Base-by-base conservation (phyloP, 2,329 filamentous ascomycete species). In the Trichoderma guizhouense region DNA sequence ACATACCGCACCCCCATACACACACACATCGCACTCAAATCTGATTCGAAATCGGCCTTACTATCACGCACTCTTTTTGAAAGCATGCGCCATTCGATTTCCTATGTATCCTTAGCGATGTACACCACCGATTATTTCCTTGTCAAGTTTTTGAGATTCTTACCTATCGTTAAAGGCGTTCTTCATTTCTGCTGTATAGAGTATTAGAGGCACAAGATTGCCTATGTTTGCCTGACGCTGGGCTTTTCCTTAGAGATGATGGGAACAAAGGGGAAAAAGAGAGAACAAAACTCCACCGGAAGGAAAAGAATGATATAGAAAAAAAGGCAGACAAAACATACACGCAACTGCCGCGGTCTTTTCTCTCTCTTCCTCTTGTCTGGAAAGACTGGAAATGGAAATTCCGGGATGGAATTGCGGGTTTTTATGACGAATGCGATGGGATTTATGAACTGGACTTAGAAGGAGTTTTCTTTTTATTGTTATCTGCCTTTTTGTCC, bases 171-270 rank as follows among this genome's bases (percentile, higher is more conserved):
- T 66, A 28, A 71, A 15, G 69, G 69, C 63, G 69, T 71, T 71
- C 30, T 21, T 65, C 21, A 15, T 47, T 66, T 71, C 36, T 43
- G n/a, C 24, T 58, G 53, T 64, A 71, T 71, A 71, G 68, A 71
- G 3, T 64, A 14, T 57, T 55, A 64, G 68, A 64, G 60, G 60
- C 60, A 32, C 24, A 81, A 78, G 82, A 84, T 79, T 81, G 83
- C 81, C 87, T 87, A 86, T 87, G 78, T 85, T 85, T 15, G 84
- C 84, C 53, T 80, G 79, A 76, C 85, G 81, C 32, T 84, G 83
- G 62, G 84, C 82, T 9, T 81, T 80, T 7, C 79, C 78, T 2
- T 62, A 24, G 65, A 61, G 24, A 51, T 69, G 65, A 64, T 57
- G 68, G 28, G 24, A n/a, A 63, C 34, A 57, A 64, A n/a, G 39